These are phyloP conservation scores for Pelargonium nanum DNA, from an alignment of 345 rosid species.

Conservation along the genomic window DNA sequence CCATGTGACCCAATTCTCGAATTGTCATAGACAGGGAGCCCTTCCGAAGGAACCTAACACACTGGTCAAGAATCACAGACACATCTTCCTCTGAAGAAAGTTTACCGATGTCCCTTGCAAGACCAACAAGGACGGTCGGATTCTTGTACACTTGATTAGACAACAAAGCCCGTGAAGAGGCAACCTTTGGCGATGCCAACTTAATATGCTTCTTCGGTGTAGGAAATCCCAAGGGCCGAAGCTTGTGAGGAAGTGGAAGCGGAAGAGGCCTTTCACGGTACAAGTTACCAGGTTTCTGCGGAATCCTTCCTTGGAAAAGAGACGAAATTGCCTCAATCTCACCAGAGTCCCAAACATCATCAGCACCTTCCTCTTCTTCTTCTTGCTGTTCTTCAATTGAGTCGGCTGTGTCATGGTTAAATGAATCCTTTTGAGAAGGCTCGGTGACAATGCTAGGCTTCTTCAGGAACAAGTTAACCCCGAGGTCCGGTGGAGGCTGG, in stretches of 20 bases:
- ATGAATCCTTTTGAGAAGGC: constrained; percentile 9
- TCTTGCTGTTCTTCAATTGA: constrained; percentile 5
- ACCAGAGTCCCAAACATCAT: constrained; percentile 46
- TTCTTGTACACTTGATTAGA: constrained; percentile 39
- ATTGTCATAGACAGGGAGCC: constrained; percentile 64
- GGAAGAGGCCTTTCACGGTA: constrained; percentile 61
- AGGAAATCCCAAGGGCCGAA: constrained; percentile 61
- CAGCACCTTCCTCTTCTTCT: constrained; percentile 3
- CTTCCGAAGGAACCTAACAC: constrained; percentile 53
- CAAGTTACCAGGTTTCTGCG: constrained; percentile 57
- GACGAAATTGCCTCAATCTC: constrained; percentile 74
- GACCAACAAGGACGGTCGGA: constrained; percentile 48
- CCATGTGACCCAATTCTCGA: constrained; percentile 76
- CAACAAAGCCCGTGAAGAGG: constrained; percentile 29
- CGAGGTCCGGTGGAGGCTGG: constrained; percentile 79
- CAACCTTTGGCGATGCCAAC: constrained; percentile 10
- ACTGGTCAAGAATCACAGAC: constrained; percentile 42
- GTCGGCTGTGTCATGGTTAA: constrained; percentile 17
- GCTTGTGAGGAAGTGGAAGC: constrained; percentile 63
- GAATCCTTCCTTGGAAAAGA: constrained; percentile 63
- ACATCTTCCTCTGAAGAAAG: constrained; percentile 38
- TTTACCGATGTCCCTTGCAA: constrained; percentile 57
- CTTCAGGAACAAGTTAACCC: constrained; percentile 65
- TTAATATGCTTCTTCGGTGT: constrained; percentile 37
- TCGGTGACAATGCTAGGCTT: constrained; percentile 29